Percentiles rank a stretch among this genome's conserved stretches.
Evolutionary conservation across 768 basidiomycete species (phyloP).

Genomic region (Naganishia friedmannii): DNA sequence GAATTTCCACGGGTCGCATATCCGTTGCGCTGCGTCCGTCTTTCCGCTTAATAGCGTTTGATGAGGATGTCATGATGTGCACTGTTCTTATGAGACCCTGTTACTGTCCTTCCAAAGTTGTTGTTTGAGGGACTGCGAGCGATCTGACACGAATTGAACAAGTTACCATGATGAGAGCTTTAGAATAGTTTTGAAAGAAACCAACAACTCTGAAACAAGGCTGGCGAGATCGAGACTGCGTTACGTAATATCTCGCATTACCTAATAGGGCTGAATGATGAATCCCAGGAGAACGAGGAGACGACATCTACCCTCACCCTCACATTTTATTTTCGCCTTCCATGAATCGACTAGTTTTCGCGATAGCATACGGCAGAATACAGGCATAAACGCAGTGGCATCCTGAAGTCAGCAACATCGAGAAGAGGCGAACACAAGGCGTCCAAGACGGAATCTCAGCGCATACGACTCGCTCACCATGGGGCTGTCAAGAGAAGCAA

Average conservation of each 20-base stretch:
- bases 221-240: too few relatives aligned
- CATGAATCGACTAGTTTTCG: not conserved
- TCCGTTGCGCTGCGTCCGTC: constrained; percentile 42
- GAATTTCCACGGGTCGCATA: constrained; percentile 41
- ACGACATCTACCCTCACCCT: not conserved
- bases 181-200: too few relatives aligned
- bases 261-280: not conserved
- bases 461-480: constrained; percentile 4
- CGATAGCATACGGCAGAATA: not conserved
- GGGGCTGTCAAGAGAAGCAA: constrained; percentile 34
- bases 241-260: not conserved
- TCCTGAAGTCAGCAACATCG: not conserved
- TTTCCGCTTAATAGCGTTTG: constrained; percentile 24
- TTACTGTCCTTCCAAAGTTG: too few relatives aligned
- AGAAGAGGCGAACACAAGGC: not conserved
- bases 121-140: too few relatives aligned
- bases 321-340: not conserved
- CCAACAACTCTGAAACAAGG: too few relatives aligned
- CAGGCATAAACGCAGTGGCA: too few relatives aligned
- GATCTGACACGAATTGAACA: too few relatives aligned
- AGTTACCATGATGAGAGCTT: too few relatives aligned
- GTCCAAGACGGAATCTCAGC: not conserved
- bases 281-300: not conserved
- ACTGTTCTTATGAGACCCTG: not conserved
- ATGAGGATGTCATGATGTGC: not conserved